A percentile compares a stretch with the other conserved stretches of the same genome.
Conservation (phyloP, 345 rosid species). For the Corchorus capsularis region DNA sequence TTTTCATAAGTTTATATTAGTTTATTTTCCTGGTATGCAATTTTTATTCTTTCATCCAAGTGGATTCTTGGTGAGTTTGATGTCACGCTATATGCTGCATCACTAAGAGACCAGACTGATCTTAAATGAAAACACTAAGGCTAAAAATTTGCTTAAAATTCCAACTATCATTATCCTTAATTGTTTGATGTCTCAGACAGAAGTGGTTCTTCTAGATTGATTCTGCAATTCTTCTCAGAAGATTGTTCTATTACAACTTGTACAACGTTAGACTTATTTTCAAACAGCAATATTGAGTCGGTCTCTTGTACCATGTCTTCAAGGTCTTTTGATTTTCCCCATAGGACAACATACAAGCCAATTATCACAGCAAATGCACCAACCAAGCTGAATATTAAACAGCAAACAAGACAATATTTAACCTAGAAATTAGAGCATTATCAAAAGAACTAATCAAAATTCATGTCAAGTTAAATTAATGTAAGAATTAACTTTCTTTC, state of each 20-base stretch:
- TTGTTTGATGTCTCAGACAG: slow-evolving; percentile 29
- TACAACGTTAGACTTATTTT: slow-evolving; percentile 23
- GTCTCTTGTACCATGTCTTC: slow-evolving; percentile 21
- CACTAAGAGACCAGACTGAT: too few relatives aligned
- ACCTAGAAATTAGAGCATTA: not conserved
- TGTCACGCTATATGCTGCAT: too few relatives aligned
- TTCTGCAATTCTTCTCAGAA: slow-evolving; percentile 25
- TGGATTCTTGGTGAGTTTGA: too few relatives aligned
- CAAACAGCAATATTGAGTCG: slow-evolving; percentile 11
- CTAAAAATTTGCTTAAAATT: not conserved
- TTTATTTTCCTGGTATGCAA: too few relatives aligned
- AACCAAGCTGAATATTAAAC: slow-evolving; percentile 38
- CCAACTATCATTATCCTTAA: too few relatives aligned
- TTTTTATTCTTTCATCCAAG: too few relatives aligned
- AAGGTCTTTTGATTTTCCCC: slow-evolving; percentile 63
- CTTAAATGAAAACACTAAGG: too few relatives aligned
- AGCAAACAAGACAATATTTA: not conserved
- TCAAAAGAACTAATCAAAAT: too few relatives aligned
- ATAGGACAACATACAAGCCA: slow-evolving; percentile 50
- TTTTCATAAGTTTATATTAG: too few relatives aligned
- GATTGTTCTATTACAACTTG: slow-evolving; percentile 37
- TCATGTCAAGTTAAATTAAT: too few relatives aligned
- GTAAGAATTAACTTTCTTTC: too few relatives aligned
- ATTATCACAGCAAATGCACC: slow-evolving; percentile 50
- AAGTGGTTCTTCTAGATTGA: slow-evolving; percentile 50